Evolutionary conservation across 345 rosid genomes (phyloP).

Genomic region (Boechera stricta): DNA sequence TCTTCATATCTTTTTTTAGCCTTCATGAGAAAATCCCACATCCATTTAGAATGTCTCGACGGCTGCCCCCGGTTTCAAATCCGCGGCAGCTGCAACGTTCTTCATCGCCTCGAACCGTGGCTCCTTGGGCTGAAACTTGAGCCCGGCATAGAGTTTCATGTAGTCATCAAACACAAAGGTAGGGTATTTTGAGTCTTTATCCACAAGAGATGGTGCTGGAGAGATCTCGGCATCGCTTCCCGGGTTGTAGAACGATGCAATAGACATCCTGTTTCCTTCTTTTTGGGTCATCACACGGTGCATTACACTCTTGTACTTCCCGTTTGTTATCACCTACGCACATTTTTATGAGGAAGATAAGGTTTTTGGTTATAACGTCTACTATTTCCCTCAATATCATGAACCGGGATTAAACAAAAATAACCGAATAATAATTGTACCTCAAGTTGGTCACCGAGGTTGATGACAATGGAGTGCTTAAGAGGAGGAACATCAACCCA

Average conservation of each 20-base stretch:
- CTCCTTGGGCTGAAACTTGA: slow-evolving; percentile 88
- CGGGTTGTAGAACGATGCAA: slow-evolving; percentile 94
- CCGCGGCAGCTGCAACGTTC: slow-evolving; percentile 41
- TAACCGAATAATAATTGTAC: slow-evolving; percentile 39
- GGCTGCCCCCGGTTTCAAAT: slow-evolving; percentile 48
- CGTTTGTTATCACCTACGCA: slow-evolving; percentile 81
- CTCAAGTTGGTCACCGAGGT: slow-evolving; percentile 97
- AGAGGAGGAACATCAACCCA: slow-evolving; percentile 92
- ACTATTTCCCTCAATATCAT: not conserved
- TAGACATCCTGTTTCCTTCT: slow-evolving; percentile 84
- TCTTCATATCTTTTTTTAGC: not conserved
- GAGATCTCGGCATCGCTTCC: slow-evolving; percentile 76
- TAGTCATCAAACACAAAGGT: slow-evolving; percentile 88
- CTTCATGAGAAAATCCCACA: not conserved
- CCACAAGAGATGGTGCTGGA: slow-evolving; percentile 70
- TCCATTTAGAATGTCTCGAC: slow-evolving; percentile 48
- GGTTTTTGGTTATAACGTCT: too few species aligned
- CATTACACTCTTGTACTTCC: slow-evolving; percentile 84
- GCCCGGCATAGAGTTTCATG: slow-evolving; percentile 78
- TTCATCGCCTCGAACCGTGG: slow-evolving; percentile 89
- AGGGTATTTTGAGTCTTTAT: slow-evolving; percentile 60
- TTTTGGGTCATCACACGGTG: slow-evolving; percentile 80
- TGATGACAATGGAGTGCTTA: slow-evolving; percentile 83
- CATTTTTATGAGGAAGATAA: too few species aligned
- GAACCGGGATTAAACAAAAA: not conserved